phyloP scores from a whole-genome alignment of 1,284 basidiomycete species.

The Malassezia caprae region DNA sequence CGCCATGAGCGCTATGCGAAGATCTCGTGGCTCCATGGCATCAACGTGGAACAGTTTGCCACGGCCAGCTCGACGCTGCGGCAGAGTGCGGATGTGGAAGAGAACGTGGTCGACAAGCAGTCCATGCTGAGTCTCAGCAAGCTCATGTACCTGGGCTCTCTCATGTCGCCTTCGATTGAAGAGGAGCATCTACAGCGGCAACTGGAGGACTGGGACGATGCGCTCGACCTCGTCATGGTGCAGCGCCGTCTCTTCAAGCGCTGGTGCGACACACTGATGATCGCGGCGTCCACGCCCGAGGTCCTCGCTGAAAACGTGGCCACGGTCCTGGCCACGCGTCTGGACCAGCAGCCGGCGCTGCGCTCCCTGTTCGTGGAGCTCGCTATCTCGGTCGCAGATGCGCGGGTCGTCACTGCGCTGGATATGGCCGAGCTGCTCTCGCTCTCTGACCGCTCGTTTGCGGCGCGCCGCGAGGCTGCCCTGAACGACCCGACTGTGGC shows the following conservation, averaged over 20 bases:
- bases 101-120: slow-evolving; percentile 52
- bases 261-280: slow-evolving; percentile 21
- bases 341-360: slow-evolving; percentile 24
- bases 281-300: slow-evolving; percentile 5
- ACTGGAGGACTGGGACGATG: slow-evolving; percentile 51
- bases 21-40: slow-evolving; percentile 76
- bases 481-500: slow-evolving; percentile 50
- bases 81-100: slow-evolving; percentile 57
- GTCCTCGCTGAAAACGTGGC: slow-evolving; percentile 19
- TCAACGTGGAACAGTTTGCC: slow-evolving; percentile 62
- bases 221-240: slow-evolving; percentile 54
- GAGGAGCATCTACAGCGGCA: slow-evolving; percentile 28
- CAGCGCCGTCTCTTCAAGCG: slow-evolving; percentile 49
- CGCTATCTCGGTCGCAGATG: slow-evolving; percentile 19
- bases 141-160: slow-evolving; percentile 62
- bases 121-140: slow-evolving; percentile 84
- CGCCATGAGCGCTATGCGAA: slow-evolving; percentile 56
- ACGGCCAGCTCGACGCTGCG: slow-evolving; percentile 59
- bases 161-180: slow-evolving; percentile 17
- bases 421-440: slow-evolving; percentile 54
- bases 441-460: slow-evolving; percentile 50
- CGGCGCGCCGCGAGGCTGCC: slow-evolving; percentile 32
- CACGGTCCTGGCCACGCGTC: slow-evolving; percentile 15
- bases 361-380: slow-evolving; percentile 36
- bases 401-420: slow-evolving; percentile 50